Evolutionary conservation across 2,329 filamentous ascomycete species (phyloP).

Genomic region (Neofusicoccum kwambonambiense): DNA sequence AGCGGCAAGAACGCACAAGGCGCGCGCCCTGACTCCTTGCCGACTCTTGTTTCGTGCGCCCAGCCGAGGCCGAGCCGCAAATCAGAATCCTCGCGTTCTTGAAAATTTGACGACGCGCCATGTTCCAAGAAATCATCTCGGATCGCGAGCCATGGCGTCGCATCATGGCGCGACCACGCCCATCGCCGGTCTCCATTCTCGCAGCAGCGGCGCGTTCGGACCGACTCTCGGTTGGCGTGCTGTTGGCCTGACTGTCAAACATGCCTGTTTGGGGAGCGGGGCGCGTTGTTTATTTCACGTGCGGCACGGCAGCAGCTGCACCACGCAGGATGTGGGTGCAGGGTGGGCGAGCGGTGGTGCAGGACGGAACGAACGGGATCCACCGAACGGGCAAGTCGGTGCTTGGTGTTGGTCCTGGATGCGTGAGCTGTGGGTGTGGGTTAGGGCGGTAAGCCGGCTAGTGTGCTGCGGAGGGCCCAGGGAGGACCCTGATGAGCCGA

Average conservation of each 20-base stretch:
- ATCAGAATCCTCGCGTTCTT: background rate
- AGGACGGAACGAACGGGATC: background rate
- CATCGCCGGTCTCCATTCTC: background rate
- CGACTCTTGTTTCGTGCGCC: background rate
- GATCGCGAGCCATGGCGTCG: background rate
- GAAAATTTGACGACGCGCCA: background rate
- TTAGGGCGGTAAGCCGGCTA: background rate
- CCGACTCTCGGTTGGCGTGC: background rate
- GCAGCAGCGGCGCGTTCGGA: background rate
- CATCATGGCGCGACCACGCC: background rate
- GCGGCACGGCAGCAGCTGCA: background rate
- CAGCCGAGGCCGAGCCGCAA: conserved; percentile 1
- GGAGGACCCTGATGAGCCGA: conserved; percentile 6
- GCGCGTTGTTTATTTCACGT: conserved; percentile 9
- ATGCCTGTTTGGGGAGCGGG: background rate
- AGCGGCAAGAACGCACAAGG: background rate
- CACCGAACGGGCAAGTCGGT: background rate
- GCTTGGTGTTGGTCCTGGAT: background rate
- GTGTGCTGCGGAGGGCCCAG: background rate
- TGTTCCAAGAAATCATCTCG: background rate
- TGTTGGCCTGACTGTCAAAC: conserved; percentile 10
- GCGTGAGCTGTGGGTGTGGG: background rate
- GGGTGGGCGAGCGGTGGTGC: background rate
- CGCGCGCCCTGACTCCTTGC: background rate
- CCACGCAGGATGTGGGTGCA: background rate